These are phyloP conservation scores for Pythium diclinum DNA, from an alignment of 352 stramenopile genomes.

Conservation along the genomic window DNA sequence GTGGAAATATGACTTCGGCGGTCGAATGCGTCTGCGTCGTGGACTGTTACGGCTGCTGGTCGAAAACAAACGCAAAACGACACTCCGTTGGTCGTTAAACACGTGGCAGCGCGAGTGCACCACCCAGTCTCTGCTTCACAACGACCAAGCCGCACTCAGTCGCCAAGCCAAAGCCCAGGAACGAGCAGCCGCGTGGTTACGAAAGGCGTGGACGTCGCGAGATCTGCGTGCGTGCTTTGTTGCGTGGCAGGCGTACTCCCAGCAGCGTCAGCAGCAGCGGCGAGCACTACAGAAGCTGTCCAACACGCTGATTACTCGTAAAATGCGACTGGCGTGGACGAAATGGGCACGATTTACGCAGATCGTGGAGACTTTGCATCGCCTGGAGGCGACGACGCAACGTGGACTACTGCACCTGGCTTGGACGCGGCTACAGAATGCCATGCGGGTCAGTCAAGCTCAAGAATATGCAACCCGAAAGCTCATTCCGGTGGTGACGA, in stretches of 20 bases:
- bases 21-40: neutral
- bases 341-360: neutral
- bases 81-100: neutral
- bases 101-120: neutral
- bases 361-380: neutral
- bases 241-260: conserved; percentile 3
- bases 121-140: neutral
- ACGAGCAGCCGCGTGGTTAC: neutral
- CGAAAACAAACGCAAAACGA: neutral
- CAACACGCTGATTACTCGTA: neutral
- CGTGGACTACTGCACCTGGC: neutral
- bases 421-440: neutral
- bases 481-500: neutral
- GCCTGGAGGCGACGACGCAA: neutral
- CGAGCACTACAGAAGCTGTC: neutral
- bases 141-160: neutral
- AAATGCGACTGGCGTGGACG: neutral
- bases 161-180: neutral
- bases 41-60: neutral
- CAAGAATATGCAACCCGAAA: neutral
- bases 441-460: no score
- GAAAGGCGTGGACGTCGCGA: conserved; percentile 8
- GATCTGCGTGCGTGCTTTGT: conserved; percentile 2
- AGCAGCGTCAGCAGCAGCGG: neutral
- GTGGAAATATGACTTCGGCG: conserved; percentile 3